These are phyloP conservation scores for Cordyceps fumosorosea DNA, from an alignment of 2,329 filamentous ascomycete genomes.

Conservation along the genomic window DNA sequence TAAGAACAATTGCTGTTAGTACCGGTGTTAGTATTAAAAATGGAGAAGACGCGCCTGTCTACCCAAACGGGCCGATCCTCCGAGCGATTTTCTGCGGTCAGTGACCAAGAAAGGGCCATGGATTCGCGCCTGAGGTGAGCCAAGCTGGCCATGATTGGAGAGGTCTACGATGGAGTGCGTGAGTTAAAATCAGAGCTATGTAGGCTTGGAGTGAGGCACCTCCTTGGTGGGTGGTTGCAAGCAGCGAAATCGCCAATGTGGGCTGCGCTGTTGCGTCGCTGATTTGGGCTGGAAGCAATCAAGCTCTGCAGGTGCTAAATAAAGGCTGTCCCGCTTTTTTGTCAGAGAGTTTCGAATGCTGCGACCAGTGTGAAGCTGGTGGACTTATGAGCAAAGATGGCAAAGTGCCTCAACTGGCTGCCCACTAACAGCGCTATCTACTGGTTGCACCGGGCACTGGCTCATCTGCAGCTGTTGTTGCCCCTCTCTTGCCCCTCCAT, in stretches of 20 bases:
- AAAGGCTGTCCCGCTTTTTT: neutral
- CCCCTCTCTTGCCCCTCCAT: slow-evolving; percentile 12
- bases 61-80: slow-evolving; percentile 4
- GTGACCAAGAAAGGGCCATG: neutral
- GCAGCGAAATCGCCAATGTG: neutral
- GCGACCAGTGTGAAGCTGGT: neutral
- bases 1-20: neutral
- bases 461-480: neutral
- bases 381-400: neutral
- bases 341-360: neutral
- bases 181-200: neutral
- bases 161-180: neutral
- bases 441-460: neutral
- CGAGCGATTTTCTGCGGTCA: slow-evolving; percentile 6
- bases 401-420: neutral
- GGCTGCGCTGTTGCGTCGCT: neutral
- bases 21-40: neutral
- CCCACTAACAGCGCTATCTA: neutral
- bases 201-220: neutral
- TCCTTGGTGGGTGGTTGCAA: neutral
- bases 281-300: neutral
- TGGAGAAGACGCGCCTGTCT: neutral
- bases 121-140: neutral
- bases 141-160: neutral
- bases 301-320: neutral